Base-by-base conservation (phyloP, 2,329 filamentous ascomycete genomes). In the Aspergillus flavus region DNA sequence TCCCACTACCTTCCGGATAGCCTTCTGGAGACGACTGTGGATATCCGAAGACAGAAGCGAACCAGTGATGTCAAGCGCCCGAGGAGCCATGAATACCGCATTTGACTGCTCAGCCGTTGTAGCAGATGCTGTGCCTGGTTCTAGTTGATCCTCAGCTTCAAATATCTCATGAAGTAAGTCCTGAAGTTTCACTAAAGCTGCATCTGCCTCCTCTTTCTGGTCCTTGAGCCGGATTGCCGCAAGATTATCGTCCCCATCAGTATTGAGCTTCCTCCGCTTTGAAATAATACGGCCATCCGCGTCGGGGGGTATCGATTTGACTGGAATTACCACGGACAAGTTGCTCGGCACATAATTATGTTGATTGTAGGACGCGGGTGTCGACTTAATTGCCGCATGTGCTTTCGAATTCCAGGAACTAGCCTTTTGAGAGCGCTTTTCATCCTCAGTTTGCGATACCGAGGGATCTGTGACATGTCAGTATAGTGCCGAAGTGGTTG, bases 131-230 rank as follows among this genome's bases (percentile, higher is more conserved):
- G 73, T 86, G 76, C 85, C 87, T 65, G 78, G 83, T 77, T 84
- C 89, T 62, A 83, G 83, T 74, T 87, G 86, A 70, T 93, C 89
- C 72, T 96, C 93, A 6, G 91, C 90, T 66, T 91, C 86, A 68
- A 94, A 93, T 19, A 97, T 84, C 28, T 89, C 87, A 59, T 87
- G 83, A 4, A 96, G 81, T 55, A 93, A 85, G 43, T 86, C 85
- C 61, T 90, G 86, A 14, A 99, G 80, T 60, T 89, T 88, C 59
- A 89, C 81, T 53, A 94, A 83, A 50, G 92, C 90, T 12, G 87
- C 84, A 69, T 97, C 89, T 5, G 90, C 91, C 71, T 93, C 89
- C 70, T 96, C 89, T 57, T 90, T 89, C 76, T 97, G 92, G 72
- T 96, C 93, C 62, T 73, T 79, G 2, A 93, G 81, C 48, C 87